A percentile compares a stretch with the other conserved stretches of the same genome.
Conservation (phyloP, 495 filamentous ascomycete genomes). For the Choiromyces venosus region DNA sequence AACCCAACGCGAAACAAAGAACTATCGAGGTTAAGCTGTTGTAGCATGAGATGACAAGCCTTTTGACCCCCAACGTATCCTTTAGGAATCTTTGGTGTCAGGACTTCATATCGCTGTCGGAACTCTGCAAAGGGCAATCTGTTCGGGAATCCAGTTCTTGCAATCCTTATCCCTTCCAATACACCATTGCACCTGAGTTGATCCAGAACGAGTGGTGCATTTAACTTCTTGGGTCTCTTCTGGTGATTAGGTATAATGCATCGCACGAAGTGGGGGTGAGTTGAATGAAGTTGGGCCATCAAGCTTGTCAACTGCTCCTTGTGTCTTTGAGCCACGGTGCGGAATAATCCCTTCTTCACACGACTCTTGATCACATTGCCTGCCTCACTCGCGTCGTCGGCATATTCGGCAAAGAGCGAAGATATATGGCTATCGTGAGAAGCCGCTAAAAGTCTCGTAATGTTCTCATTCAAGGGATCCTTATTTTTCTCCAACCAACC, state of each 20-base stretch:
- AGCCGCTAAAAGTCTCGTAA: slow-evolving; percentile 76
- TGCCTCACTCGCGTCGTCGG: slow-evolving; percentile 68
- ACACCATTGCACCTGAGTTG: slow-evolving; percentile 98
- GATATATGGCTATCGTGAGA: slow-evolving; percentile 80
- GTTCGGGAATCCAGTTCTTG: slow-evolving; percentile 97
- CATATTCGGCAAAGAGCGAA: slow-evolving; percentile 79
- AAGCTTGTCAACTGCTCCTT: slow-evolving; percentile 93
- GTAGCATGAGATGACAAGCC: slow-evolving; percentile 78
- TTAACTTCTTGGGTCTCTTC: slow-evolving; percentile 90
- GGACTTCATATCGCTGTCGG: slow-evolving; percentile 92
- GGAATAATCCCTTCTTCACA: slow-evolving; percentile 96
- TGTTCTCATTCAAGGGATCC: slow-evolving; percentile 93
- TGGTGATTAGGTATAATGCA: slow-evolving; percentile 99
- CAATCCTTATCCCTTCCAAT: slow-evolving; percentile 94
- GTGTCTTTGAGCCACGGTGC: slow-evolving; percentile 93
- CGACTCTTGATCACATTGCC: slow-evolving; percentile 57
- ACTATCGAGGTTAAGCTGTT: slow-evolving; percentile 77
- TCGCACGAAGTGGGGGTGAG: slow-evolving; percentile 96
- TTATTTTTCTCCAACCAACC: slow-evolving; percentile 99
- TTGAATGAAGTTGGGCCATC: slow-evolving; percentile 92
- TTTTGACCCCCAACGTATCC: slow-evolving; percentile 86
- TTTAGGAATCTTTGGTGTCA: slow-evolving; percentile 82
- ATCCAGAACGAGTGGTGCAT: slow-evolving; percentile 82
- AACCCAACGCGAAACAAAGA: slow-evolving; percentile 86
- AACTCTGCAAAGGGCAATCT: slow-evolving; percentile 88